Evolutionary conservation across 2,329 filamentous ascomycete species (phyloP), one percentile per base, ranked within the genome.

Genomic region (Colletotrichum sidae): DNA sequence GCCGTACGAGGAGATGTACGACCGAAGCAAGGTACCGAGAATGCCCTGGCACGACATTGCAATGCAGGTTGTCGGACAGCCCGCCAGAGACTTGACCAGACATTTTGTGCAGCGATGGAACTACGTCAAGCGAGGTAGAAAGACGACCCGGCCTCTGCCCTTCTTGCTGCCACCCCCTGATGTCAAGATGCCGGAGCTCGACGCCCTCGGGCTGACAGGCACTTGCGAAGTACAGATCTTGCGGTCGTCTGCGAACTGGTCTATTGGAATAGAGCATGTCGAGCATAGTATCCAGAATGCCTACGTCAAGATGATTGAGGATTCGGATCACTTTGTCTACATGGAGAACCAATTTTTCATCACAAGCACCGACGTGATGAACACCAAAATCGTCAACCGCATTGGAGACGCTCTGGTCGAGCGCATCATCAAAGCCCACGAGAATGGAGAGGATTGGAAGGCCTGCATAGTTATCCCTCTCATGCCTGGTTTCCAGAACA

Each of bases 261-360:
- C 95, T 1, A 85, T 97, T 2, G 96, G 96, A 13, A 94, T 94
- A 12, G 91, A 93, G 60, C 88, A 93, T 65, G 92, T 91, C 1
- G 96, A 99, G 76, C 90, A 94, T 77, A 98, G 95, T 74, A 98
- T 99, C 74, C 94, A 97, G 85, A 96, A 91, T 69, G 95, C 96
- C 4, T 98, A 98, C 74, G 87, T 96, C 70, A 96, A 96, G 76
- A 89, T 97, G 83, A 99, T 99, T 70, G 91, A 96, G 69, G 91
- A 95, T 69, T 97, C 94, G 2, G 93, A 99, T 52, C 96, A 98
- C 76, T 97, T 97, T 73, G 93, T 98, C 55, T 98, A 99, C 78
- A 97, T 98, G 70, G 96, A 99, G 77, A 99, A 99, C 75, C 96
- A 99, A 74, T 99, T 98, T 79, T 99, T 97, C 81, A 92, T 99